A percentile compares a stretch with the other conserved stretches of the same genome.
phyloP scores from a whole-genome alignment of 768 basidiomycete species.

The Kockovaella imperatae region DNA sequence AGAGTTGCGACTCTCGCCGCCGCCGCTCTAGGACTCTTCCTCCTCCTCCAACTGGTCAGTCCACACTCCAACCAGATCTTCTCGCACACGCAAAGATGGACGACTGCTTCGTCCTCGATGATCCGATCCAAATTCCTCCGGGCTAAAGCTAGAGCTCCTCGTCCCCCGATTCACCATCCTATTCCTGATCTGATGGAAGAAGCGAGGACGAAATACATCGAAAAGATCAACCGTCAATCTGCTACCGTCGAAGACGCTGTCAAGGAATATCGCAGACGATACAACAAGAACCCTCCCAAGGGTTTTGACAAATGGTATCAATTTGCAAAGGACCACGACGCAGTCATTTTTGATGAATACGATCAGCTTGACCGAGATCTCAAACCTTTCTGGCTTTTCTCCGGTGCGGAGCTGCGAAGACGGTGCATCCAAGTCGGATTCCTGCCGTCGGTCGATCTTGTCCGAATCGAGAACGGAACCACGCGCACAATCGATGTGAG shows the following conservation, averaged over 20 bases:
- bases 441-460: constrained; percentile 75
- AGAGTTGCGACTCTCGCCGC: constrained; percentile 17
- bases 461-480: constrained; percentile 64
- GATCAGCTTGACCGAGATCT: constrained; percentile 66
- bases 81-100: constrained; percentile 33
- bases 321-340: constrained; percentile 64
- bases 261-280: constrained; percentile 37
- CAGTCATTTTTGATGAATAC: constrained; percentile 83
- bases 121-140: constrained; percentile 39
- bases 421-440: constrained; percentile 59
- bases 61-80: constrained; percentile 19
- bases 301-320: constrained; percentile 45
- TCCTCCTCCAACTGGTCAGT: constrained; percentile 28
- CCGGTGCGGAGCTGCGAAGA: constrained; percentile 62
- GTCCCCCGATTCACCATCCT: constrained; percentile 42
- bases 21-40: constrained; percentile 15
- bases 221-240: constrained; percentile 36
- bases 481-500: constrained; percentile 56
- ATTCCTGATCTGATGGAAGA: constrained; percentile 44
- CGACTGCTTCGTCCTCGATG: constrained; percentile 36
- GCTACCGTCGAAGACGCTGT: constrained; percentile 44
- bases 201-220: constrained; percentile 34
- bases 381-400: constrained; percentile 71
- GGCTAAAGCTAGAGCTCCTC: constrained; percentile 25
- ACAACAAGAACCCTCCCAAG: constrained; percentile 31